Percentiles rank a stretch among this genome's conserved stretches.
phyloP scores from a whole-genome alignment of 2,329 filamentous ascomycete genomes.

The Pleomassaria siparia region DNA sequence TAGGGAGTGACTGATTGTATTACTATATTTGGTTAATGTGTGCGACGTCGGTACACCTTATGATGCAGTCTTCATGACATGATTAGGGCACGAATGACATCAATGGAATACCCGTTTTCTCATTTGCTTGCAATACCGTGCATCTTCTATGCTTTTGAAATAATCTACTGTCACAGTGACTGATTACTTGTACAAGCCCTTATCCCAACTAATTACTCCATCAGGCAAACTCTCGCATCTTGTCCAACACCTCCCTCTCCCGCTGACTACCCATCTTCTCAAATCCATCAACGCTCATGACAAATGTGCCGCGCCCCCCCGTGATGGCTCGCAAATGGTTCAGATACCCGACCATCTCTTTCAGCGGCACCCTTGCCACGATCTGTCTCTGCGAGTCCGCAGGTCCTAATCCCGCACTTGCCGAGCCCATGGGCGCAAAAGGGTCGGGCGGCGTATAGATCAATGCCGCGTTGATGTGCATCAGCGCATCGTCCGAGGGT shows the following conservation, averaged over 20 bases:
- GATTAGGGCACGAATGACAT: neutral
- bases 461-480: conserved; percentile 65
- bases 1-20: no score
- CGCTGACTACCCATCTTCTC: conserved; percentile 65
- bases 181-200: neutral
- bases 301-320: conserved; percentile 76
- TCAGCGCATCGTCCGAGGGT: conserved; percentile 31
- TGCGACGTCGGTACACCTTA: no score
- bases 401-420: conserved; percentile 17
- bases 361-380: conserved; percentile 83
- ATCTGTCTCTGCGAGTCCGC: conserved; percentile 57
- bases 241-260: conserved; percentile 57
- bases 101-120: neutral
- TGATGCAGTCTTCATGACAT: no score
- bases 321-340: conserved; percentile 87
- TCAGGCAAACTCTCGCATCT: conserved; percentile 29
- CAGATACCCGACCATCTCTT: conserved; percentile 95
- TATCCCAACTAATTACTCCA: neutral
- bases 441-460: conserved; percentile 91
- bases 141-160: no score
- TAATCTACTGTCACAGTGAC: no score
- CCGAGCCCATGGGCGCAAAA: conserved; percentile 55
- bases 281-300: conserved; percentile 73
- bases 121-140: neutral
- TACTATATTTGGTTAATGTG: no score